Evolutionary conservation across 2,329 filamentous ascomycete genomes (phyloP), one percentile per base, ranked within the genome.

Genomic region (Ophiostoma triangulosporum): DNA sequence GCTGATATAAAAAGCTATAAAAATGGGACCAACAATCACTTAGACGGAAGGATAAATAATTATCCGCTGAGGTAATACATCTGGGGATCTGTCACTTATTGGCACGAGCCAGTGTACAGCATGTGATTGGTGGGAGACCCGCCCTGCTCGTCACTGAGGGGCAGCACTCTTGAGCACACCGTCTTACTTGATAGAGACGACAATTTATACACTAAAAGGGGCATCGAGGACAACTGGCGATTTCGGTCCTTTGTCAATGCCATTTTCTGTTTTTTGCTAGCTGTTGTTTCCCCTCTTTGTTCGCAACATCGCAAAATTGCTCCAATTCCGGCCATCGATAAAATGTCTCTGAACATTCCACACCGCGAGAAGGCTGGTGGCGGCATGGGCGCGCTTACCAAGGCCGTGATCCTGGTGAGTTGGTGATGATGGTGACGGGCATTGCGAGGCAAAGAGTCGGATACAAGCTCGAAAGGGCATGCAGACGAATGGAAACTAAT

Each of bases 331-430:
- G 6, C 33, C 29, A 48, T n/a, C 22, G 14, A 12, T 22, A 64
- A 49, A 59, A 78, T 79, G 76, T 76, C 74, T 57, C 74, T 80
- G 55, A 76, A 80, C 61, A 71, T 82, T 61, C 76, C 77, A 60
- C 66, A 72, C 65, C 71, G 73, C 54, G 67, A 68, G 57, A 70
- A 70, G 63, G 75, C 73, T 62, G 64, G 72, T 61, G 75, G 74
- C 66, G 72, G 73, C 61, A 62, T 69, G 59, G 60, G 63, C 46
- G 77, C 81, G 64, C 77, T 83, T 60, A 95, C 90, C 67, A 97
- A 96, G 73, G 91, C 91, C 61, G 84, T 96, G 62, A 95, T 97
- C 70, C 74, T 97, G 75, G 90, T 95, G 77, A 64, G 75, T 67
- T 51, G 43, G 31, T 11, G 22, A 33, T 5, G 7, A 40, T 14